These are phyloP conservation scores for Penicillium dipodomyicola DNA, from an alignment of 495 filamentous ascomycete genomes.

Conservation along the genomic window DNA sequence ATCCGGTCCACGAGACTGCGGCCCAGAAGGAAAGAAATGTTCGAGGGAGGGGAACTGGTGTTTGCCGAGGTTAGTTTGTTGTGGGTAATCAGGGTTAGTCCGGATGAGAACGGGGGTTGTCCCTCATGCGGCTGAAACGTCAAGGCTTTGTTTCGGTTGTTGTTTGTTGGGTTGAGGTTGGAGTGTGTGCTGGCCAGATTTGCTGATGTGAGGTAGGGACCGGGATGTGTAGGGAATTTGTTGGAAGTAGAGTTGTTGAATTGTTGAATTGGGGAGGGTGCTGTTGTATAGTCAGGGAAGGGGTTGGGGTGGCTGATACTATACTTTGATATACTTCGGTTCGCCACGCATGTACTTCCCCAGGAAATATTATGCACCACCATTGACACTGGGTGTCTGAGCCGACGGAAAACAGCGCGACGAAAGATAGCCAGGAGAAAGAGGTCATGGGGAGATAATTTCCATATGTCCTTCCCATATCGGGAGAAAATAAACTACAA, in stretches of 20 bases:
- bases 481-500: constrained; percentile 26
- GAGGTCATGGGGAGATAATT: neutral
- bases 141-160: neutral
- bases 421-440: neutral
- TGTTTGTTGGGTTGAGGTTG: neutral
- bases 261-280: neutral
- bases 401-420: neutral
- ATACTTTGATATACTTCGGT: constrained; percentile 1
- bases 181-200: neutral
- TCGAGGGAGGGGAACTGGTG: constrained; percentile 1
- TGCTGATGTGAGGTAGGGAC: neutral
- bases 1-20: constrained; percentile 15
- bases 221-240: neutral
- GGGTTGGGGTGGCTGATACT: neutral
- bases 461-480: constrained; percentile 10
- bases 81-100: constrained; percentile 1
- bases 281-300: neutral
- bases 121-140: constrained; percentile 8
- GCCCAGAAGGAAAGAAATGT: constrained; percentile 5
- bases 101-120: constrained; percentile 8
- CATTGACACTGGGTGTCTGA: neutral
- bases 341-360: neutral
- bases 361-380: neutral
- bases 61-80: constrained; percentile 6
- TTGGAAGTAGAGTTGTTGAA: neutral